Conservation (phyloP, 2,329 filamentous ascomycete species). For the Rosellinia necatrix region DNA sequence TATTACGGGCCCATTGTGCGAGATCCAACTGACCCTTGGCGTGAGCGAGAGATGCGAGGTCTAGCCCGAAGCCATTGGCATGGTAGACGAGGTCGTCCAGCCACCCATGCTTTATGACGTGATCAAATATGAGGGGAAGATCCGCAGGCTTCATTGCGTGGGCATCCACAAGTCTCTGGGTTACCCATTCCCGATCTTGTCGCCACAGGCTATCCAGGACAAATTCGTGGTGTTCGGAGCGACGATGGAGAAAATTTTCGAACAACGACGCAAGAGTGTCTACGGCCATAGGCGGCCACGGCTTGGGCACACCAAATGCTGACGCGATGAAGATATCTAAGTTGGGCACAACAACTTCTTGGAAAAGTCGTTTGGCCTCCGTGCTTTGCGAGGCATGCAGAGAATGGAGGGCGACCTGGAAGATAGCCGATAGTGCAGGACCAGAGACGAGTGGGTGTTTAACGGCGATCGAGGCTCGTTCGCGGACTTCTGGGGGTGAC, state of each 20-base stretch:
- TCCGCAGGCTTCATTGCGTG: conserved; percentile 73
- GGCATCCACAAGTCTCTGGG: conserved; percentile 75
- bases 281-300: conserved; percentile 74
- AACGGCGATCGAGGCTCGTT: conserved; percentile 65
- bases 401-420: conserved; percentile 66
- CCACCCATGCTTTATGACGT: conserved; percentile 82
- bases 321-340: conserved; percentile 80
- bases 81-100: conserved; percentile 78
- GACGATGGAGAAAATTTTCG: conserved; percentile 80
- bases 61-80: conserved; percentile 82
- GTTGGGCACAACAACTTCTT: conserved; percentile 71
- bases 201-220: conserved; percentile 91
- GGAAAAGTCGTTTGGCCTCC: conserved; percentile 68
- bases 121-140: conserved; percentile 73
- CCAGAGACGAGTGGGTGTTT: conserved; percentile 88
- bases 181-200: conserved; percentile 87
- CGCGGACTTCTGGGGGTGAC: conserved; percentile 54
- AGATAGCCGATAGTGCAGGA: conserved; percentile 75
- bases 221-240: conserved; percentile 79
- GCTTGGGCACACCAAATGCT: conserved; percentile 75
- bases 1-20: conserved; percentile 76
- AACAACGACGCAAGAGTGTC: conserved; percentile 80
- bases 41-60: conserved; percentile 84
- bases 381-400: conserved; percentile 64
- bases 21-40: conserved; percentile 80